Evolutionary conservation across 1,284 basidiomycete species (phyloP), one percentile per base, ranked within the genome.

Genomic region (Ustanciosporium gigantosporum): DNA sequence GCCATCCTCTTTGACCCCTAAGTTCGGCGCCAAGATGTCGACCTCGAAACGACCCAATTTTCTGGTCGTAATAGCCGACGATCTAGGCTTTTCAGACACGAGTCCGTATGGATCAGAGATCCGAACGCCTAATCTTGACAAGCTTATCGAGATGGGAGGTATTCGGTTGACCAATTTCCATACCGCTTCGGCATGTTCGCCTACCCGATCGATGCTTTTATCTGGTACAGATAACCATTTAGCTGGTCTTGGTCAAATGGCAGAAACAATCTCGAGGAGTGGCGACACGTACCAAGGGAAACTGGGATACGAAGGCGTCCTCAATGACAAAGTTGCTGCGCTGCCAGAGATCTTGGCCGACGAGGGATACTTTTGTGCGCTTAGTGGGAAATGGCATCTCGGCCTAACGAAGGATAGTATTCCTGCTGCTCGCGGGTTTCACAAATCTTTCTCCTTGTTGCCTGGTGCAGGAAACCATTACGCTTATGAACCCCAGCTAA

Each of bases 361-460:
- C 50, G 50, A 52, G 4, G 68, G 67, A 5, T 31, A 48, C 36
- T 8, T 19, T 11, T 45, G 37, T 20, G 46, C 16, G n/a, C 50
- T 68, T 41, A 19, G 42, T 16, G 64, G 52, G n/a, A 76, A 75
- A 50, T 78, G 77, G 77, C 77, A 78, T 40, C 59, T 78, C 7
- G 77, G 76, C 22, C 62, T 78, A n/a, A 50, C 65, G 9, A 31
- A 31, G 31, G 62, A 66, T 35, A 44, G 38, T 25, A 47, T 51
- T 20, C 74, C 61, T 20, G 45, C 42, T 36, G 37, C 67, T 11
- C 47, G 77, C n/a, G 76, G 76, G 3, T 78, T 78, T 35, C 51
- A 78, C 11, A 68, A 69, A 24, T 58, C 65, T 15, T 78, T 72
- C 31, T 52, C 58, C 5, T 42, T 78, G 13, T 53, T 78, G 0